These are phyloP conservation scores for Chalaropsis ovoidea DNA, from an alignment of 2,329 filamentous ascomycete genomes.

Conservation along the genomic window DNA sequence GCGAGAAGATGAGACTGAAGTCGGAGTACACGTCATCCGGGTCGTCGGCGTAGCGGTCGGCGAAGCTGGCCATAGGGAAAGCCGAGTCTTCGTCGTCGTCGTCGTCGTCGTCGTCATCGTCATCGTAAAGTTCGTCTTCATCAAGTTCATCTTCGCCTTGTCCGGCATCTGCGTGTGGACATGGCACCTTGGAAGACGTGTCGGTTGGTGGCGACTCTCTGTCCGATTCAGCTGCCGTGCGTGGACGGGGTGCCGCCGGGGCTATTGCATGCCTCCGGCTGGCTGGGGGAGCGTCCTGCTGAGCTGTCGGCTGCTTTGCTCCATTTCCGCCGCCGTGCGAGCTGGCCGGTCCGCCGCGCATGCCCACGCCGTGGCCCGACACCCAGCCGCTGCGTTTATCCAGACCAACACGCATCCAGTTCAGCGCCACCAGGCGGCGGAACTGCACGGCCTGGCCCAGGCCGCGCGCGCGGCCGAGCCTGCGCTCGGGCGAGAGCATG, in stretches of 20 bases:
- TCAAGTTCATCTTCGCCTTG: background rate
- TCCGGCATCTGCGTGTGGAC: background rate
- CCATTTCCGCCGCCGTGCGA: background rate
- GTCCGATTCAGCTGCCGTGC: background rate
- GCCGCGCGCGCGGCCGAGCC: slow-evolving; percentile 35
- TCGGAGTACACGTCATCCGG: slow-evolving; percentile 46
- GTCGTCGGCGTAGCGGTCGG: slow-evolving; percentile 40
- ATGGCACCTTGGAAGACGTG: background rate
- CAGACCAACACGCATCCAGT: slow-evolving; percentile 11
- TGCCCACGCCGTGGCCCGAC: background rate
- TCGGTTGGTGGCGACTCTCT: background rate
- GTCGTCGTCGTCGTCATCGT: slow-evolving; percentile 29
- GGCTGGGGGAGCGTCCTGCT: no score
- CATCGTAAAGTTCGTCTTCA: background rate
- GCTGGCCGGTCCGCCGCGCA: background rate
- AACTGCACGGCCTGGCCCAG: slow-evolving; percentile 6
- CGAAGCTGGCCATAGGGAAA: slow-evolving; percentile 40
- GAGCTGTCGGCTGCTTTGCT: background rate
- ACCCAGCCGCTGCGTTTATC: slow-evolving; percentile 1
- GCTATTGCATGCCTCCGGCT: background rate
- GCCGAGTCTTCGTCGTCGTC: slow-evolving; percentile 40
- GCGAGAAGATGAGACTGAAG: slow-evolving; percentile 44
- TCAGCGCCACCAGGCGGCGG: slow-evolving; percentile 4
- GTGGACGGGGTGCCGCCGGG: background rate
- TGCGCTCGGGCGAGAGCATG: slow-evolving; percentile 37